phyloP scores from a whole-genome alignment of 495 filamentous ascomycete genomes.

The Penicillium riverlandense region DNA sequence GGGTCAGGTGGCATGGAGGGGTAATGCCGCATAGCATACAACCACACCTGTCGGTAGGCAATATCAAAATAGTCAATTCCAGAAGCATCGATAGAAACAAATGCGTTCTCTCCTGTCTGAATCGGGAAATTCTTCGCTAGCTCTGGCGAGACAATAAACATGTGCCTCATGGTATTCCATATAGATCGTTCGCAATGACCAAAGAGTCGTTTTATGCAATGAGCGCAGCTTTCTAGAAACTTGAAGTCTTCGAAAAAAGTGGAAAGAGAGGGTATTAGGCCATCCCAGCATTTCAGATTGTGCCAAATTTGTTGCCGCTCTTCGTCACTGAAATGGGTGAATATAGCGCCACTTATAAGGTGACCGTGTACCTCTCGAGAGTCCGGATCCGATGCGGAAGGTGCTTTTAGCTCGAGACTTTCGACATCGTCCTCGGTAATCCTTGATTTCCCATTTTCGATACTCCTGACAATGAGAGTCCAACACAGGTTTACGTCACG shows the following conservation, averaged over 20 bases:
- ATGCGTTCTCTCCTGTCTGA: not conserved
- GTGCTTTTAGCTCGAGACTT: slow-evolving; percentile 4
- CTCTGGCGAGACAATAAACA: not conserved
- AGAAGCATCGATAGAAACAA: not conserved
- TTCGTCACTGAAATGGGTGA: slow-evolving; percentile 8
- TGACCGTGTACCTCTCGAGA: slow-evolving; percentile 2
- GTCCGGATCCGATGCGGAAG: slow-evolving; percentile 1
- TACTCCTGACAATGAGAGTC: slow-evolving; percentile 4
- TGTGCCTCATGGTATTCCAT: not conserved
- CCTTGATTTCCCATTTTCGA: slow-evolving; percentile 2
- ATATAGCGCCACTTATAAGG: slow-evolving; percentile 10
- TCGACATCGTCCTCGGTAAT: slow-evolving; percentile 6
- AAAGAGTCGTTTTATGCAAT: not conserved
- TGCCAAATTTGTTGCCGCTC: slow-evolving; percentile 12
- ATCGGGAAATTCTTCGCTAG: not conserved
- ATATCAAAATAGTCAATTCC: not conserved
- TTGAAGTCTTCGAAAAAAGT: not conserved
- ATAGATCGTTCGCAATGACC: not conserved
- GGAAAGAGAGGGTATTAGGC: slow-evolving; percentile 3
- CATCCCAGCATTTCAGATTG: slow-evolving; percentile 2
- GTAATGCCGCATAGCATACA: not conserved
- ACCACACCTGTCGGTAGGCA: not conserved
- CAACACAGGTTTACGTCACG: slow-evolving; percentile 3
- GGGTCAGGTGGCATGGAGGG: not conserved
- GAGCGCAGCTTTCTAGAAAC: not conserved